Evolutionary conservation across 495 filamentous ascomycete genomes (phyloP).

Genomic region (Bathelium albidoporum): DNA sequence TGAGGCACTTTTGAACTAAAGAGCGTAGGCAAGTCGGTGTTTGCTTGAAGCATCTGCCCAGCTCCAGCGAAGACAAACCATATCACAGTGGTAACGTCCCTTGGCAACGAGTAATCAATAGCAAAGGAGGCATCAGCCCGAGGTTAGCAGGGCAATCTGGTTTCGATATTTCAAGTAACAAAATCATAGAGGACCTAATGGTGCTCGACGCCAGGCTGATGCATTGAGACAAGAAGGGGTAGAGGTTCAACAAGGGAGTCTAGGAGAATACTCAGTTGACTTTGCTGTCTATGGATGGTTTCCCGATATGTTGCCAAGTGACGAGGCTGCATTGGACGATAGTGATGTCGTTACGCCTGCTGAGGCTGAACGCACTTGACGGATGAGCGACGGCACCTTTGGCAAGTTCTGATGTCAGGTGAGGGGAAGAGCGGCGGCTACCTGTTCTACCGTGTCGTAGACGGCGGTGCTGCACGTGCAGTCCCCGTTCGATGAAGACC

Average conservation of each 20-base stretch:
- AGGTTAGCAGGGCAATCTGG: conserved; percentile 41
- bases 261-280: conserved; percentile 30
- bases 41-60: conserved; percentile 74
- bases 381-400: too few relatives aligned
- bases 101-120: conserved; percentile 88
- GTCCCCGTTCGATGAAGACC: too few relatives aligned
- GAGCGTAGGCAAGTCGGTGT: conserved; percentile 83
- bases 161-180: conserved; percentile 4
- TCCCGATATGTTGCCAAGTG: conserved; percentile 28
- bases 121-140: conserved; percentile 74
- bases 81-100: conserved; percentile 74
- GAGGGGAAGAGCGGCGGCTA: neutral
- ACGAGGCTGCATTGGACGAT: conserved; percentile 20
- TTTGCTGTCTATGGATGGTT: conserved; percentile 31
- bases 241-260: conserved; percentile 23
- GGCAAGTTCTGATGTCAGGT: too few relatives aligned
- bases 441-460: neutral
- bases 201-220: conserved; percentile 28
- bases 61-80: conserved; percentile 27
- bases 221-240: conserved; percentile 28
- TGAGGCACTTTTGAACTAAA: neutral
- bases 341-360: conserved; percentile 17
- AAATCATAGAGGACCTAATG: conserved; percentile 23
- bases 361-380: neutral
- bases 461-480: neutral